These are phyloP conservation scores for Acrodontium crateriforme DNA, from an alignment of 2,329 filamentous ascomycete genomes.

Conservation along the genomic window DNA sequence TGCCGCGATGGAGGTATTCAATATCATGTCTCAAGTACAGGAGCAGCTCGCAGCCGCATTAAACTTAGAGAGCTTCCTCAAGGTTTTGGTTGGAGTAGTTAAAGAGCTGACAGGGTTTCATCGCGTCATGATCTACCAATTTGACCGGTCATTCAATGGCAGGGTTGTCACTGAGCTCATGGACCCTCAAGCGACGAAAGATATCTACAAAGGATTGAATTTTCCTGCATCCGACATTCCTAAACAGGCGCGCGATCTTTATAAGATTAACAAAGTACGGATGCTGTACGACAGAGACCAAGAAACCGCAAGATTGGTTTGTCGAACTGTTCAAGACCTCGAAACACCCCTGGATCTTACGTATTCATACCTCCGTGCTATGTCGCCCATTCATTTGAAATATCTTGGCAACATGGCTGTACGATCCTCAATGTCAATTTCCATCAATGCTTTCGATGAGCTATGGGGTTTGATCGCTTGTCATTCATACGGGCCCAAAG, in stretches of 20 bases:
- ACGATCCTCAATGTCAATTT: constrained; percentile 89
- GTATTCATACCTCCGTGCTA: constrained; percentile 71
- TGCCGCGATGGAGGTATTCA: constrained; percentile 78
- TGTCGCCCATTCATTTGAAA: constrained; percentile 81
- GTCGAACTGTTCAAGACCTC: constrained; percentile 58
- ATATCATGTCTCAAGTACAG: constrained; percentile 83
- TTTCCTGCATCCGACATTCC: constrained; percentile 83
- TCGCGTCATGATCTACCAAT: constrained; percentile 86
- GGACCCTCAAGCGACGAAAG: constrained; percentile 63
- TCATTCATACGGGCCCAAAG: constrained; percentile 61
- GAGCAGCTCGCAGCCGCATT: constrained; percentile 66
- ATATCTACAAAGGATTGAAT: constrained; percentile 75
- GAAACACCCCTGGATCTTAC: constrained; percentile 69
- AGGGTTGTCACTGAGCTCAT: constrained; percentile 79
- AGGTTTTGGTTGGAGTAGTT: constrained; percentile 69
- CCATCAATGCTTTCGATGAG: constrained; percentile 72
- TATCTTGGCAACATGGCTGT: constrained; percentile 83
- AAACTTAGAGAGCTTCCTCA: constrained; percentile 59
- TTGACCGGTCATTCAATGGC: constrained; percentile 69
- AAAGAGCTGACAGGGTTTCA: constrained; percentile 87
- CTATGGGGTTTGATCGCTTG: constrained; percentile 83
- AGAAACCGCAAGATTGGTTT: constrained; percentile 67
- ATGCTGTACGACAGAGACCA: constrained; percentile 76
- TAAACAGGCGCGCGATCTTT: constrained; percentile 73
- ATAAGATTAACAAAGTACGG: constrained; percentile 80